These are phyloP conservation scores for Middelhovenomyces tepae DNA, from an alignment of 805 yeast species.

Conservation along the genomic window DNA sequence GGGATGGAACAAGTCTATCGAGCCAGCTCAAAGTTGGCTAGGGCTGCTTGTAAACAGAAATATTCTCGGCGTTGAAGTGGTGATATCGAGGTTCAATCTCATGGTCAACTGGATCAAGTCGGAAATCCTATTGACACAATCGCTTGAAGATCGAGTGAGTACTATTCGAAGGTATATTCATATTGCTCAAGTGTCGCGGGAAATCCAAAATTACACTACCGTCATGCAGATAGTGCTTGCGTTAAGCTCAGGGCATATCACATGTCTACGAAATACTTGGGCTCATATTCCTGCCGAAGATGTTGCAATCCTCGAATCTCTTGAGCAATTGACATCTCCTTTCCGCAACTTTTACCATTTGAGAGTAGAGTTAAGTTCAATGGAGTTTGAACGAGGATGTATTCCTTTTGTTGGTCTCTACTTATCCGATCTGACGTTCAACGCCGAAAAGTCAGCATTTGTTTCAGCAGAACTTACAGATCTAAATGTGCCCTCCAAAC, in stretches of 20 bases:
- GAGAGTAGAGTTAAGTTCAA: conserved; percentile 51
- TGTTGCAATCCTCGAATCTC: conserved; percentile 50
- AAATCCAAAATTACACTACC: conserved; percentile 74
- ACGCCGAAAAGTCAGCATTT: conserved; percentile 52
- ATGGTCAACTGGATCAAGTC: conserved; percentile 89
- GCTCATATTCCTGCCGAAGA: conserved; percentile 63
- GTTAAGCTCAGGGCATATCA: conserved; percentile 55
- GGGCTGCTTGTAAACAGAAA: conserved; percentile 52
- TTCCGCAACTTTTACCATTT: conserved; percentile 60
- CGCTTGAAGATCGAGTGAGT: conserved; percentile 49
- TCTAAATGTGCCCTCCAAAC: no score
- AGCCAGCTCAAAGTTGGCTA: conserved; percentile 77
- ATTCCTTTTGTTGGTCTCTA: conserved; percentile 87
- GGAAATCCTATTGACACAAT: conserved; percentile 66
- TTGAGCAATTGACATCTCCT: conserved; percentile 69
- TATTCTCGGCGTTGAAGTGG: conserved; percentile 69
- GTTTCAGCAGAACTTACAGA: conserved; percentile 19
- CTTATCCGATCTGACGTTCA: conserved; percentile 71
- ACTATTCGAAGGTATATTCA: conserved; percentile 83
- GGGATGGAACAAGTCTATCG: conserved; percentile 58
- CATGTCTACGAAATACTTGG: conserved; percentile 64
- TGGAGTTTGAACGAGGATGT: conserved; percentile 63
- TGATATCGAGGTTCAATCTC: conserved; percentile 76
- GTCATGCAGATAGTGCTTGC: conserved; percentile 83
- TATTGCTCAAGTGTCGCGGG: conserved; percentile 65